Percentiles rank a stretch among this genome's conserved stretches.
Conservation (phyloP, 2,329 filamentous ascomycete genomes). For the Cyanodermella asteris region DNA sequence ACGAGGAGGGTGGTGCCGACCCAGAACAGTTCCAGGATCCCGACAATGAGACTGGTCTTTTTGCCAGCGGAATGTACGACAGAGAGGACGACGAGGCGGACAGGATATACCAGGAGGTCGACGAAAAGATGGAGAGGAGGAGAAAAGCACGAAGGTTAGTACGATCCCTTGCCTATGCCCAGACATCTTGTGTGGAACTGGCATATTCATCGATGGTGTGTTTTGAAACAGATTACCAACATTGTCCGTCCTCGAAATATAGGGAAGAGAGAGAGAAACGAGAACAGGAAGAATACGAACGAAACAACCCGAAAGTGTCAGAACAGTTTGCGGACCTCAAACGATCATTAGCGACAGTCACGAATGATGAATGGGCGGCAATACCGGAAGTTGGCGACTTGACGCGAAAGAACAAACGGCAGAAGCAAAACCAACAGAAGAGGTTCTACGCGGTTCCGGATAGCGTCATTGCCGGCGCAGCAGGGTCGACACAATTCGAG, state of each 20-base stretch:
- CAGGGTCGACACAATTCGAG: conserved; percentile 59
- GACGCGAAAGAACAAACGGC: conserved; percentile 78
- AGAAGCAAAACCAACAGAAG: conserved; percentile 60
- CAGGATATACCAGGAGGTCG: conserved; percentile 82
- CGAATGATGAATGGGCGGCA: conserved; percentile 90
- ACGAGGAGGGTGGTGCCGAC: conserved; percentile 52
- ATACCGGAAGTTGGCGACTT: conserved; percentile 90
- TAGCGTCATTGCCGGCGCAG: conserved; percentile 73
- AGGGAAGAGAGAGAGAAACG: conserved; percentile 87
- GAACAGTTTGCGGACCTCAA: conserved; percentile 96
- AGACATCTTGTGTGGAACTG: no score
- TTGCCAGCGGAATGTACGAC: conserved; percentile 88
- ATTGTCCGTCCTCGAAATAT: no score
- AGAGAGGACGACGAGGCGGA: conserved; percentile 96
- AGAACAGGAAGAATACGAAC: conserved; percentile 87
- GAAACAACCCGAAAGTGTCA: conserved; percentile 93
- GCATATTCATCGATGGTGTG: conserved; percentile 12
- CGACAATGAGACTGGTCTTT: conserved; percentile 88
- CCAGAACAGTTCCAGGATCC: conserved; percentile 82
- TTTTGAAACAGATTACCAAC: conserved; percentile 29
- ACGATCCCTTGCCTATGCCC: conserved; percentile 7
- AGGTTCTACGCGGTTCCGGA: conserved; percentile 93
- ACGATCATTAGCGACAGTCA: conserved; percentile 64
- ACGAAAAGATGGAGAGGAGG: conserved; percentile 89
- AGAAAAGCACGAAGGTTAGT: conserved; percentile 73